phyloP scores from a whole-genome alignment of 331 rosid genomes.

The Malus hybrid region DNA sequence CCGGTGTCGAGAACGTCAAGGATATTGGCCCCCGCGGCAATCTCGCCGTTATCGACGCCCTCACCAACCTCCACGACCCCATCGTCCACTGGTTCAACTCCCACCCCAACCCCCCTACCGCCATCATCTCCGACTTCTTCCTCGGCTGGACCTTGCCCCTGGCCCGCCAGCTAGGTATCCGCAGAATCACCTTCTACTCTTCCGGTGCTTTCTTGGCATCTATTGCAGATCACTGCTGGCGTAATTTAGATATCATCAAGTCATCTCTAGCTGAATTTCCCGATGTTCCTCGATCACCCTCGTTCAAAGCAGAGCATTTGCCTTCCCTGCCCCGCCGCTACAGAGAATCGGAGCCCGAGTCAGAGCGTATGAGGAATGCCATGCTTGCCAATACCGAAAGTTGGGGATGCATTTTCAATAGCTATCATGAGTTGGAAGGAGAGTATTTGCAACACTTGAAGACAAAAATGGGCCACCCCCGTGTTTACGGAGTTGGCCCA shows the following conservation, averaged over 20 bases:
- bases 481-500: slow-evolving; percentile 47
- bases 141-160: slow-evolving; percentile 58
- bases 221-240: slow-evolving; percentile 17
- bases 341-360: slow-evolving; percentile 36
- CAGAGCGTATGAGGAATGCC: slow-evolving; percentile 27
- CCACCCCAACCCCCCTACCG: slow-evolving; percentile 47
- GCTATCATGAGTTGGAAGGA: slow-evolving; percentile 30
- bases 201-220: slow-evolving; percentile 9
- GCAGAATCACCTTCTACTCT: slow-evolving; percentile 30
- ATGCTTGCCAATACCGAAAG: slow-evolving; percentile 13
- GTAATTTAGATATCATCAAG: neutral
- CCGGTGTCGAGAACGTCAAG: slow-evolving; percentile 32
- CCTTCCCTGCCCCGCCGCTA: slow-evolving; percentile 18
- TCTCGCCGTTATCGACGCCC: slow-evolving; percentile 34
- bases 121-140: slow-evolving; percentile 61
- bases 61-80: slow-evolving; percentile 32
- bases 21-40: slow-evolving; percentile 37
- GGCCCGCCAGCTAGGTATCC: slow-evolving; percentile 32
- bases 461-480: neutral
- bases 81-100: slow-evolving; percentile 37
- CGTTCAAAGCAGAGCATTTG: slow-evolving; percentile 38
- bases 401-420: slow-evolving; percentile 43
- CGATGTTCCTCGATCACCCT: slow-evolving; percentile 34
- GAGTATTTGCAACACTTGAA: slow-evolving; percentile 23
- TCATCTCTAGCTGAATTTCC: slow-evolving; percentile 4